Evolutionary conservation across 768 basidiomycete genomes (phyloP).

Genomic region (Boletus fagicola): DNA sequence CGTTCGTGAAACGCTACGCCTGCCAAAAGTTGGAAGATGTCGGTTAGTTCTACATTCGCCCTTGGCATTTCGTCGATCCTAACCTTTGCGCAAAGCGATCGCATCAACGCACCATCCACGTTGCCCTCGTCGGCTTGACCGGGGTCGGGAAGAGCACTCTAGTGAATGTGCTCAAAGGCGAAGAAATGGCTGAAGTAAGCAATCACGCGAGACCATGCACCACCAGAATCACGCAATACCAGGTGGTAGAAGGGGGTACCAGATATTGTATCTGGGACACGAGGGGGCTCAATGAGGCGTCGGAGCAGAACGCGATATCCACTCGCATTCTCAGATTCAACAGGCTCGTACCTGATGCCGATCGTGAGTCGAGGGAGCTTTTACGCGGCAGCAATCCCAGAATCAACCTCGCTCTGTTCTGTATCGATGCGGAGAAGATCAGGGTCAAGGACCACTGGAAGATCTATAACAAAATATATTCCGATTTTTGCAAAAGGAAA

Average conservation of each 20-base stretch:
- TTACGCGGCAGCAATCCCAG: slow-evolving; percentile 11
- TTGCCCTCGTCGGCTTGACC: slow-evolving; percentile 25
- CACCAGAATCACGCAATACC: not conserved
- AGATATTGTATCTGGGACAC: slow-evolving; percentile 26
- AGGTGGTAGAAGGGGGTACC: slow-evolving; percentile 3
- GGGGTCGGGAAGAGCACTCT: slow-evolving; percentile 30
- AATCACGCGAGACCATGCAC: slow-evolving; percentile 26
- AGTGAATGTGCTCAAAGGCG: slow-evolving; percentile 25
- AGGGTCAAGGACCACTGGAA: slow-evolving; percentile 16
- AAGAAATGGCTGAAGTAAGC: slow-evolving; percentile 10
- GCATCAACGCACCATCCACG: slow-evolving; percentile 6
- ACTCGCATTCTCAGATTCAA: not conserved
- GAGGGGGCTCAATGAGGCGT: slow-evolving; percentile 25
- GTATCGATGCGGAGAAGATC: slow-evolving; percentile 22
- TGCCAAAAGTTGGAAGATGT: slow-evolving; percentile 11
- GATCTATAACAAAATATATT: slow-evolving; percentile 18
- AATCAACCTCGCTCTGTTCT: slow-evolving; percentile 22
- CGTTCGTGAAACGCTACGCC: not conserved
- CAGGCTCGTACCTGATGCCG: slow-evolving; percentile 14
- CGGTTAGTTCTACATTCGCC: slow-evolving; percentile 11
- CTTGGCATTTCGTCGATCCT: not conserved
- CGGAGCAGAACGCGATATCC: not conserved
- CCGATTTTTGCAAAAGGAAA: slow-evolving; percentile 12
- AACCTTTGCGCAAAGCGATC: slow-evolving; percentile 3
- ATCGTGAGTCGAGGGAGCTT: slow-evolving; percentile 17